Percentiles rank a stretch among this genome's conserved stretches.
These are phyloP conservation scores for Saccharomycopsis vini DNA, from an alignment of 805 yeast genomes.

Conservation along the genomic window DNA sequence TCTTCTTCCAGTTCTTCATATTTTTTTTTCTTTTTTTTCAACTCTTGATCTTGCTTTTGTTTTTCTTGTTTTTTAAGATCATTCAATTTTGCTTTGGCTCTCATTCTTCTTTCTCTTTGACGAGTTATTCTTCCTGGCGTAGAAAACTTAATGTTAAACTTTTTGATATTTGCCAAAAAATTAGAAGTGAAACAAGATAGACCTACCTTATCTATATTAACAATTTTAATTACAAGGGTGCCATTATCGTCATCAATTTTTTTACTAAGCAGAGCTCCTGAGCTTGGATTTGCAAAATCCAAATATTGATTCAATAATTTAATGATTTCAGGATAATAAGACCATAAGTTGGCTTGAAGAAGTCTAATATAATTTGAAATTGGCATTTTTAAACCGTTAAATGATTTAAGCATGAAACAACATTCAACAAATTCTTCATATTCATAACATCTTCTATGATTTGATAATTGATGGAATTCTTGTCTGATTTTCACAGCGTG, in stretches of 20 bases:
- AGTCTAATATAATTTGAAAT: not conserved
- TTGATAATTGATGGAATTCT: not conserved
- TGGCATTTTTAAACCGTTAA: not conserved
- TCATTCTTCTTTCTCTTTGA: not conserved
- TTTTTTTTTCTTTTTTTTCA: not conserved
- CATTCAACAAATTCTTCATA: constrained; percentile 1
- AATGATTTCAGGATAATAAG: constrained; percentile 1
- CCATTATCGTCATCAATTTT: not conserved
- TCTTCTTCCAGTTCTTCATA: too few species aligned
- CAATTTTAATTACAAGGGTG: not conserved
- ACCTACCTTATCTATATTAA: not conserved
- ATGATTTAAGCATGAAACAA: not conserved
- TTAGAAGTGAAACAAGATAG: not conserved
- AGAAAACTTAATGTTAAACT: not conserved
- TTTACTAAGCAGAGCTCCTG: too few species aligned
- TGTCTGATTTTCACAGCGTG: too few species aligned
- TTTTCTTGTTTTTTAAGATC: too few species aligned
- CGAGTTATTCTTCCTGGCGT: not conserved
- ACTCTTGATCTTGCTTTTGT: not conserved
- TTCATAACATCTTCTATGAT: constrained; percentile 2
- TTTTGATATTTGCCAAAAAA: not conserved
- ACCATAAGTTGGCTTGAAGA: not conserved
- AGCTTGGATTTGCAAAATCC: too few species aligned
- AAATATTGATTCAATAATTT: constrained; percentile 1
- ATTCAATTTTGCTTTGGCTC: not conserved